Conservation (phyloP, 2,329 filamentous ascomycete species). For the Podosphaera fusca region DNA sequence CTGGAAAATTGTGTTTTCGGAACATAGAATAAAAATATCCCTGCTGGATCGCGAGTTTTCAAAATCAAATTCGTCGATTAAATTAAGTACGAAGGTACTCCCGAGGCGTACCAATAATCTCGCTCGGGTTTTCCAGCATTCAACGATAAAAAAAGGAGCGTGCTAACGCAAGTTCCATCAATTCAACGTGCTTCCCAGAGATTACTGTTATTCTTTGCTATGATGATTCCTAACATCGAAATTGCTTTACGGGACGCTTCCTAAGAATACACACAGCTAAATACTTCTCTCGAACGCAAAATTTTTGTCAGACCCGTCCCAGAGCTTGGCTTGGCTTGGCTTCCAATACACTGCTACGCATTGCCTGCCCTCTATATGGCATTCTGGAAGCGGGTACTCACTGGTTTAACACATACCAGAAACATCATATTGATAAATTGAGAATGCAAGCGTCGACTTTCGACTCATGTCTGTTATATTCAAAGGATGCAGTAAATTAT, state of each 20-base stretch:
- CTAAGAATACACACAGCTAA: constrained; percentile 1
- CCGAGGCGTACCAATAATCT: constrained; percentile 1
- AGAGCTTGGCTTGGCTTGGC: neutral
- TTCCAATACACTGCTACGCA: neutral
- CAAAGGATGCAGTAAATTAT: too few relatives aligned
- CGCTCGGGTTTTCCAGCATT: constrained; percentile 1
- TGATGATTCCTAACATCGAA: neutral
- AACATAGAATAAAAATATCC: neutral
- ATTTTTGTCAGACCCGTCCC: neutral
- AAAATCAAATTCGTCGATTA: constrained; percentile 5
- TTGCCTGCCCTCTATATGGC: constrained; percentile 5
- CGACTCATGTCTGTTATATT: neutral
- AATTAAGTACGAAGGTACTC: constrained; percentile 3
- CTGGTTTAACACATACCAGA: constrained; percentile 4
- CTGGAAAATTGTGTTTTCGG: constrained; percentile 1
- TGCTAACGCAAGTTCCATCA: constrained; percentile 3
- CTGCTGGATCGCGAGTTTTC: neutral
- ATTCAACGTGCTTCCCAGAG: constrained; percentile 3
- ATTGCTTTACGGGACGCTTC: constrained; percentile 1
- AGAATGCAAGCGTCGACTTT: constrained; percentile 3
- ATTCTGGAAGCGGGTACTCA: constrained; percentile 4
- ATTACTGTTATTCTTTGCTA: neutral
- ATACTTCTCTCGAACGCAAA: neutral
- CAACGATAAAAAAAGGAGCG: constrained; percentile 2
- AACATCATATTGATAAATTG: constrained; percentile 2